phyloP scores from a whole-genome alignment of 305 asterid genomes.

The Solanum hybrid region DNA sequence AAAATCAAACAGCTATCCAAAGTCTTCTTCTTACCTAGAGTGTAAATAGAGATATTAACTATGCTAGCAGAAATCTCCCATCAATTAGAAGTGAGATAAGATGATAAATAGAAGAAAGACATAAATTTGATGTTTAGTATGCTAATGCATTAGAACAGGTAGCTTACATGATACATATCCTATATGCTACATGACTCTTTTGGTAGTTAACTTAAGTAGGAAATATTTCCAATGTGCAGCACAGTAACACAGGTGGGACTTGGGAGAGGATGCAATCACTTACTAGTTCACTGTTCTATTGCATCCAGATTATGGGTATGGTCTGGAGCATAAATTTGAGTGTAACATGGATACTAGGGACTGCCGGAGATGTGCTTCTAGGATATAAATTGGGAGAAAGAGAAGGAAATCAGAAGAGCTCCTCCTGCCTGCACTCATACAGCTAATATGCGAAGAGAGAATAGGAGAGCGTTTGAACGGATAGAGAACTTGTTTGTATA shows the following conservation, averaged over 20 bases:
- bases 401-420: background rate
- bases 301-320: background rate
- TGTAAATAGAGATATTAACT: background rate
- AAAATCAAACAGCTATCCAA: background rate
- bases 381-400: background rate
- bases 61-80: background rate
- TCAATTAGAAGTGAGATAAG: background rate
- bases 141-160: background rate
- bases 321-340: background rate
- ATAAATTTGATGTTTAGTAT: background rate
- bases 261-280: conserved; percentile 1
- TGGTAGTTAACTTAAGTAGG: background rate
- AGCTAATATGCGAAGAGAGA: background rate
- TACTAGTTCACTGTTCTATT: background rate
- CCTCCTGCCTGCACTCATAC: background rate
- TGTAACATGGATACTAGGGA: background rate
- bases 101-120: background rate
- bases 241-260: background rate
- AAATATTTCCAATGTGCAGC: background rate
- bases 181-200: background rate
- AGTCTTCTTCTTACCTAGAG: background rate
- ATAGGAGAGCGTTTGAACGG: background rate
- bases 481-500: background rate
- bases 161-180: background rate
- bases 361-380: background rate